A percentile compares a stretch with the other conserved stretches of the same genome.
phyloP scores from a whole-genome alignment of 192 early-diverging fungal species.

The Umbelopsis sp. region DNA sequence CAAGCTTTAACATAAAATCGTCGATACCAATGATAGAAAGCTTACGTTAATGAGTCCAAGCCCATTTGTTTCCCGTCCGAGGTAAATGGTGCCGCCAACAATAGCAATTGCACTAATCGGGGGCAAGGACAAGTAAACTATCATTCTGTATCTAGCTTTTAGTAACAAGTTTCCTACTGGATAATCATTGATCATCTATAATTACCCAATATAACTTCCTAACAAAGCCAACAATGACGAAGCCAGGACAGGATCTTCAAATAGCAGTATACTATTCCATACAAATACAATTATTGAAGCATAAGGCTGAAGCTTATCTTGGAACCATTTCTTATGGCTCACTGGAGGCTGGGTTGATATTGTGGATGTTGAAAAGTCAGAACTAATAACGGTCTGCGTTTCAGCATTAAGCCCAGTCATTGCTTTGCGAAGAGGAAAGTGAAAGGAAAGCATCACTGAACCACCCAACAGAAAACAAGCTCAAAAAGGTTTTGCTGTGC shows the following conservation, averaged over 20 bases:
- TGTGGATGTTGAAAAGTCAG: background rate
- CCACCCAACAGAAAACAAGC: background rate
- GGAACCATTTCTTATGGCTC: background rate
- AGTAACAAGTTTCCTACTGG: background rate
- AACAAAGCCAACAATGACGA: background rate
- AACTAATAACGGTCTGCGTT: background rate
- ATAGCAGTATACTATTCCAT: slow-evolving; percentile 16
- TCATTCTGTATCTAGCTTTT: background rate
- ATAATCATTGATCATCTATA: background rate
- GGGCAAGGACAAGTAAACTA: background rate
- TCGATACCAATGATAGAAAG: too few relatives aligned
- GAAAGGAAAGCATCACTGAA: slow-evolving; percentile 4
- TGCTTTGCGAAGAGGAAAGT: background rate
- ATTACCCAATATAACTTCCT: background rate
- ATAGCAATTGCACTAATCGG: background rate
- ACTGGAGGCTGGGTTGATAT: background rate
- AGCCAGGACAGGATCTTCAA: background rate
- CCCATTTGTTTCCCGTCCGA: background rate
- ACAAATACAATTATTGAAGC: background rate
- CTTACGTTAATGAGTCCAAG: slow-evolving; percentile 8
- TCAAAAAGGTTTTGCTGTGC: background rate
- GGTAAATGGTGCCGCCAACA: background rate
- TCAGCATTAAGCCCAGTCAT: slow-evolving; percentile 8
- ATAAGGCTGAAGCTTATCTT: slow-evolving; percentile 7
- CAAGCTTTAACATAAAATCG: too few relatives aligned